Conservation (phyloP, 208 protist species). For the Wallacemonas collosoma region DNA sequence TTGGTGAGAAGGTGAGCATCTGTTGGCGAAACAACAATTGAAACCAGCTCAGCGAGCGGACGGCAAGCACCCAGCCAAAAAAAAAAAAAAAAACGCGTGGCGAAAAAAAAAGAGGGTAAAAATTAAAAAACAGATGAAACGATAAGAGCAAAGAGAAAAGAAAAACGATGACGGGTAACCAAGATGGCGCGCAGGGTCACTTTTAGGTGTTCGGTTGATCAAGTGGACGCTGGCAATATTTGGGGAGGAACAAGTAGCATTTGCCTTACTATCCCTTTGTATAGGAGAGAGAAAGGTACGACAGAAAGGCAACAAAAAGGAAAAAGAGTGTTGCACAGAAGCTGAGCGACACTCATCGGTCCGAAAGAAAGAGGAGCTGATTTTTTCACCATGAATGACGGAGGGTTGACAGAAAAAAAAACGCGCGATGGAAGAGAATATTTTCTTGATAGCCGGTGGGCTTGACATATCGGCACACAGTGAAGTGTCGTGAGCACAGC, state of each 20-base stretch:
- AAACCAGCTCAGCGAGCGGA: background rate
- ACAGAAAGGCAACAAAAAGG: background rate
- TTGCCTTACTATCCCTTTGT: background rate
- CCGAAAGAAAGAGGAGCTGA: too few relatives aligned
- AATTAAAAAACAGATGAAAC: constrained; percentile 13
- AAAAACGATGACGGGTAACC: background rate
- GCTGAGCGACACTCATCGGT: too few relatives aligned
- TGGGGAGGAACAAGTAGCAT: background rate
- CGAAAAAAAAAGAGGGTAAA: background rate
- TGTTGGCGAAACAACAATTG: background rate
- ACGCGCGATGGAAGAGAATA: too few relatives aligned
- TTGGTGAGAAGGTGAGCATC: too few relatives aligned
- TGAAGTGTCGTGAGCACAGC: too few relatives aligned
- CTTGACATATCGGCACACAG: too few relatives aligned
- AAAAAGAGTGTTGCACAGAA: background rate
- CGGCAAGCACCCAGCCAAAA: background rate
- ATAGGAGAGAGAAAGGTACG: background rate
- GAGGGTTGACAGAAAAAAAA: too few relatives aligned
- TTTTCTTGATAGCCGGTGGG: too few relatives aligned
- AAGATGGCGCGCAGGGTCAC: too few relatives aligned
- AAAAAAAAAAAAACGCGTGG: constrained; percentile 8
- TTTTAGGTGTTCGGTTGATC: too few relatives aligned
- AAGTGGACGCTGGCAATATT: too few relatives aligned
- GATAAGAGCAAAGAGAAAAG: background rate
- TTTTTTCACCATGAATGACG: too few relatives aligned